These are phyloP conservation scores for Macrolepiota albuminosa DNA, from an alignment of 768 basidiomycete genomes.

Conservation along the genomic window DNA sequence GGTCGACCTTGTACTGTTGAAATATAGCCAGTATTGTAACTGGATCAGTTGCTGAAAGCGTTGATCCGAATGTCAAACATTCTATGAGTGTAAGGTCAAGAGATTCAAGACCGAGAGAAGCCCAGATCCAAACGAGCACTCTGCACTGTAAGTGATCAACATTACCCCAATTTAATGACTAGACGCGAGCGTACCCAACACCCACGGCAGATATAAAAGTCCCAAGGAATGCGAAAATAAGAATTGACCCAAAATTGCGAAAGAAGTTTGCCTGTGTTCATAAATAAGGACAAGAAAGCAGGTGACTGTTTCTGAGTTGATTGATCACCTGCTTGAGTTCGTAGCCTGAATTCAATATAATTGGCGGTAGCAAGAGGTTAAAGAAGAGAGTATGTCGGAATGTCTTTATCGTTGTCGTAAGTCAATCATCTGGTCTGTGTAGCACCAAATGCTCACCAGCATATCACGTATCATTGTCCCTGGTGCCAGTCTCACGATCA, in stretches of 20 bases:
- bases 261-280: slow-evolving; percentile 91
- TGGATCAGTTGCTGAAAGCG: slow-evolving; percentile 95
- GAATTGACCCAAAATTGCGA: slow-evolving; percentile 94
- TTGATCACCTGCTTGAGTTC: slow-evolving; percentile 85
- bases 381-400: slow-evolving; percentile 98
- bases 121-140: slow-evolving; percentile 91
- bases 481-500: slow-evolving; percentile 84
- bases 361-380: slow-evolving; percentile 96
- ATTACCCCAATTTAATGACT: background rate
- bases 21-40: slow-evolving; percentile 98
- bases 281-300: slow-evolving; percentile 4
- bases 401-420: slow-evolving; percentile 46
- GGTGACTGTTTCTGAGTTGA: background rate
- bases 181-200: slow-evolving; percentile 72
- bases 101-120: slow-evolving; percentile 87
- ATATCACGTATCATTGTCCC: slow-evolving; percentile 96
- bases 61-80: slow-evolving; percentile 94
- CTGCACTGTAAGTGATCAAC: slow-evolving; percentile 58
- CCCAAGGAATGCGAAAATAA: slow-evolving; percentile 89
- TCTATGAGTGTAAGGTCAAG: slow-evolving; percentile 84
- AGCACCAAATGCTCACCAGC: slow-evolving; percentile 62
- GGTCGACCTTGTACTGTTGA: slow-evolving; percentile 98
- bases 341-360: slow-evolving; percentile 97
- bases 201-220: slow-evolving; percentile 97
- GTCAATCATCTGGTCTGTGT: background rate